Base-by-base conservation (phyloP, 2,329 filamentous ascomycete species). In the Thelonectria discophora region DNA sequence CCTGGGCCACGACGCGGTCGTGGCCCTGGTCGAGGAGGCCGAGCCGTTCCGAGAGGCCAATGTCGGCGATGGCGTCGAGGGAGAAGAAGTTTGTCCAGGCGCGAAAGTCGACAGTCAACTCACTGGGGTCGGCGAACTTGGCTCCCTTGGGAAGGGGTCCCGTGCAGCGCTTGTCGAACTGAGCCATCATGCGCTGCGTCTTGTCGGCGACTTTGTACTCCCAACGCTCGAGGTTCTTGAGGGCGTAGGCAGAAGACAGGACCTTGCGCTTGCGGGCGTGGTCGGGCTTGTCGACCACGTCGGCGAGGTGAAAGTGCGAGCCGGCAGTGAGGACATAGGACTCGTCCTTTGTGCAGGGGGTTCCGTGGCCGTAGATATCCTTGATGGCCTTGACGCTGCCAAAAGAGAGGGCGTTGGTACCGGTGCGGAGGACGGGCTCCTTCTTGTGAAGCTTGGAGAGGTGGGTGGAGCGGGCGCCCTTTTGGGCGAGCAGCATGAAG, bases 131-230 rank as follows among this genome's bases (percentile, higher is more conserved):
- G 1, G 74, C 72, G 17, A 58, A 58, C n/a, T 49, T 61, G 3
- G 62, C 48, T 9, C 62, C 66, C 18, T 74, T 69, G 1, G 73
- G 65, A 2, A 78, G 68, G 0, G 81, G 77, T 1, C 64, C 68
- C 1, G 78, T 80, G 65, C 80, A 80, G 43, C 71, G 73, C 27
- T 69, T 67, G 65, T 85, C 82, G 48, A 82, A 77, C 42, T 80
- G 76, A 11, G 70, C 73, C 51, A 84, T 75, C 52, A 84, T 71
- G 24, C 80, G 75, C 6, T 76, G 69, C 0, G 78, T 77, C 71
- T 84, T 85, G 66, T 85, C 82, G 17, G 81, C 80, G 3, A 86
- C 82, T 68, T 85, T 85, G 74, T 80, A 78, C 65, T 85, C 83
- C 83, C 84, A 85, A 1, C 74, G 75, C 65, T 84, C 82, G 1